Base-by-base conservation (phyloP, 345 rosid genomes). In the Jatropha curcas region DNA sequence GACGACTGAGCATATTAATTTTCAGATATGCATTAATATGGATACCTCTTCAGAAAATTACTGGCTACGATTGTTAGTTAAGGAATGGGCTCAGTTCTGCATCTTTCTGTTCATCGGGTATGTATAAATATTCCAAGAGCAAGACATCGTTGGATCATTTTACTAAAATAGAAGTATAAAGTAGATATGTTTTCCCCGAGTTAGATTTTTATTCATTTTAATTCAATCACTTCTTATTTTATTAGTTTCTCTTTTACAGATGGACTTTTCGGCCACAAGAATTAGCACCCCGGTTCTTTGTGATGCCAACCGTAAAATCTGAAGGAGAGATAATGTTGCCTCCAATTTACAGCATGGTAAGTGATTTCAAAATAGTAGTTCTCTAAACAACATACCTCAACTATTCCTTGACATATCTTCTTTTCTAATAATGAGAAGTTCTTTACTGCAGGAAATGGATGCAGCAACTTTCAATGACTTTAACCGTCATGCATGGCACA, bases 201-300 rank as follows among this genome's bases (percentile, higher is more conserved):
- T 62, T 57, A 34, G 17, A 6, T 41, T 16, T 65, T 51, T 35
- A 34, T 55, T 28, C 34, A 61, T 34, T 73, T 61, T 34, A 48
- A 59, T 59, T 16, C 24, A 34, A 16, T 43, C 51, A 43, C 28
- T 24, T 25, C 19, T 43, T 76, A 71, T 72, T 75, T 14, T 11
- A 8, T 70, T 57, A 35, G 2, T 7, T 61, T 53, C 13, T 68
- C 13, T 62, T 53, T 37, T 56, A 58, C 80, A 94, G 98, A 68
- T 94, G 98, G 98, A 92, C 90, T 74, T 94, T 94, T 80, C 86
- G 96, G 85, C 90, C 96, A 25, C 96, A 94, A 72, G 94, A 84
- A 63, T 73, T 87, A 85, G 98, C 92, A 4, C 96, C 97, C 1
- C 80, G 86, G 19, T 94, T 92, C 79, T 83, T 92, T 8, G 92